Evolutionary conservation across 1,284 basidiomycete genomes (phyloP), one percentile per base, ranked within the genome.

Genomic region (Ceratobasidium sp.): DNA sequence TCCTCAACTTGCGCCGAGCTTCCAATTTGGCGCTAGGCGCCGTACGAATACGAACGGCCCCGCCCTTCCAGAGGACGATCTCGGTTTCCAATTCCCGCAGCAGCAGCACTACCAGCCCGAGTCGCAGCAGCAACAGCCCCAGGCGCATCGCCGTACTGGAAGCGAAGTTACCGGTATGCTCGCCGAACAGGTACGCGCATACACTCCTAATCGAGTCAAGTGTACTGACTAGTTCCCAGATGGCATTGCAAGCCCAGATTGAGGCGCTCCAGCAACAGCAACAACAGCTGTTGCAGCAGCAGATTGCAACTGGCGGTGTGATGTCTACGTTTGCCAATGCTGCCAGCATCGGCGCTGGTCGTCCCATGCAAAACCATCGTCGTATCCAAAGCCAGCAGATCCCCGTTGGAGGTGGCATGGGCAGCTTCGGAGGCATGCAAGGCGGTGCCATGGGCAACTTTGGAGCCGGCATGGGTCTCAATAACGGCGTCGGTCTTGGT

Each of bases 191-290:
- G 93, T 93, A 75, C 74, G 79, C 54, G 2, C 17, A n/a, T 57
- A 42, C 31, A 17, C 42, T 64, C 38, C 6, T 52, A 15, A 40
- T 69, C 3, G 47, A 27, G 27, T 34, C 15, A 56, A 43, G 54
- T 27, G 68, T 15, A 67, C 38, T 38, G 17, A 32, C 15, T 8
- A 10, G 47, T 75, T 8, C 20, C 38, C 76, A 96, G 93, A 91
- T 95, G 74, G 92, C 92, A 50, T 77, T 96, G 65, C 94, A 96
- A 79, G 91, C 79, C 74, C 92, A 96, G 79, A 96, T 96, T 71
- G 94, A 96, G 79, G 91, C 87, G 8, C 81, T 96, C 56, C 94
- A 96, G 76, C 92, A 93, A 56, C 91, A 95, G 76, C 93, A 95
- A 75, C 88, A 93, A 74, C 90, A 88, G 27, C 83, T 96, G 45